phyloP scores from a whole-genome alignment of 1,284 basidiomycete species.

The Mycena citricolor region DNA sequence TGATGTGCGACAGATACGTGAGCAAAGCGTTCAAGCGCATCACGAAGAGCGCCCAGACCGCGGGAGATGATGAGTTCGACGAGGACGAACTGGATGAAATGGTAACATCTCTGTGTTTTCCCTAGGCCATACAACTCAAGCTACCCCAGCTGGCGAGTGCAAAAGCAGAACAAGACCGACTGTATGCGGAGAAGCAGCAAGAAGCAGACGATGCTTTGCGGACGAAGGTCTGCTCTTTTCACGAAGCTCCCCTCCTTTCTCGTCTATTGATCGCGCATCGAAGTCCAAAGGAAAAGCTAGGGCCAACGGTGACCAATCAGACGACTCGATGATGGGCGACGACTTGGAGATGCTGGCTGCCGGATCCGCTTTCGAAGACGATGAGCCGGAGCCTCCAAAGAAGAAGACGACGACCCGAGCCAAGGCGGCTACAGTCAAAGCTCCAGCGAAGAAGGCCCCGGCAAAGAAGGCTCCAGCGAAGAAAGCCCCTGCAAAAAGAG shows the following conservation, averaged over 20 bases:
- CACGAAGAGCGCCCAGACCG: slow-evolving; percentile 62
- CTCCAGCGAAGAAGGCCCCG: slow-evolving; percentile 45
- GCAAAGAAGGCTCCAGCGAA: slow-evolving; percentile 39
- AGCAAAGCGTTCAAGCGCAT: slow-evolving; percentile 58
- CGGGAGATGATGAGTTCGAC: slow-evolving; percentile 55
- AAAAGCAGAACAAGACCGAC: slow-evolving; percentile 64
- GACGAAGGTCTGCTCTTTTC: slow-evolving; percentile 37
- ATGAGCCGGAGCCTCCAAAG: slow-evolving; percentile 50
- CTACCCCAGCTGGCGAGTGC: slow-evolving; percentile 57
- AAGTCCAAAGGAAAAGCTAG: slow-evolving; percentile 54
- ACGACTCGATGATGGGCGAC: slow-evolving; percentile 82
- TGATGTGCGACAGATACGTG: slow-evolving; percentile 65
- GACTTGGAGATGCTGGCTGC: slow-evolving; percentile 41
- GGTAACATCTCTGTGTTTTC: slow-evolving; percentile 42
- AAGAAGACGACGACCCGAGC: slow-evolving; percentile 38
- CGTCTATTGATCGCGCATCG: neutral
- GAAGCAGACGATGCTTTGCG: slow-evolving; percentile 36
- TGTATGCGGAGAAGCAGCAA: slow-evolving; percentile 50
- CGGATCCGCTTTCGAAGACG: slow-evolving; percentile 56
- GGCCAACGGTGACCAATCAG: slow-evolving; percentile 55
- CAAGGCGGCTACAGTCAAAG: slow-evolving; percentile 25
- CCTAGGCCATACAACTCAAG: neutral
- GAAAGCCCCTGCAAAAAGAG: slow-evolving; percentile 42
- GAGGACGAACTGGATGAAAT: slow-evolving; percentile 76
- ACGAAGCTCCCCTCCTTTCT: slow-evolving; percentile 2